A percentile compares a stretch with the other conserved stretches of the same genome.
Conservation (phyloP, 148 eudicot genomes). For the Limonium bicolor region DNA sequence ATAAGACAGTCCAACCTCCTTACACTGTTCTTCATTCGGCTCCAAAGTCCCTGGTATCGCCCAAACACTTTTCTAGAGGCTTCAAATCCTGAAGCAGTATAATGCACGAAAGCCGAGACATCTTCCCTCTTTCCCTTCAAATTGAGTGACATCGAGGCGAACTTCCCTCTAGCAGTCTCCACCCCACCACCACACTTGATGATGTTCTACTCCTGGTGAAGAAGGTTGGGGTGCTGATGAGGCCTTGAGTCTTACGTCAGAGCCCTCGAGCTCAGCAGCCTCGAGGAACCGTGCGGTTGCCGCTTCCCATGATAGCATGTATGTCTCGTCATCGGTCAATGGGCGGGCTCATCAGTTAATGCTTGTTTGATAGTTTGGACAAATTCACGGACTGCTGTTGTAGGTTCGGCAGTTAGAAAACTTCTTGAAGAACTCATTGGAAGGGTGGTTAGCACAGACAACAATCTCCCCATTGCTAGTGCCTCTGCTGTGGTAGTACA, state of each 20-base stretch:
- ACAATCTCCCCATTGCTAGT: slow-evolving; percentile 95
- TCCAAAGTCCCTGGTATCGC: slow-evolving; percentile 31
- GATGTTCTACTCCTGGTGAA: slow-evolving; percentile 13
- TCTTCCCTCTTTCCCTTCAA: slow-evolving; percentile 46
- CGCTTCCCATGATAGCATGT: slow-evolving; percentile 85
- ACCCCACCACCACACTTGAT: slow-evolving; percentile 5
- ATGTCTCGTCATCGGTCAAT: slow-evolving; percentile 44
- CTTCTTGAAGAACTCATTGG: slow-evolving; percentile 91
- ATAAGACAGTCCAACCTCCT: slow-evolving; percentile 45
- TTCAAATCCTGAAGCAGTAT: slow-evolving; percentile 33
- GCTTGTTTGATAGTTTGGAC: slow-evolving; percentile 47
- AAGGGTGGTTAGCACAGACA: slow-evolving; percentile 82
- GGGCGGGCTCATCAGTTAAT: slow-evolving; percentile 53
- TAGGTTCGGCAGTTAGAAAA: slow-evolving; percentile 74
- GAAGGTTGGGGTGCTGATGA: slow-evolving; percentile 8
- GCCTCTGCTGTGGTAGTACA: slow-evolving; percentile 99
- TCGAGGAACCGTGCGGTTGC: slow-evolving; percentile 65
- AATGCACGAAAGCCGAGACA: slow-evolving; percentile 61
- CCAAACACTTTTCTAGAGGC: slow-evolving; percentile 23
- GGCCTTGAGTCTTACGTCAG: slow-evolving; percentile 9
- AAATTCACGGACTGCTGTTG: slow-evolving; percentile 39
- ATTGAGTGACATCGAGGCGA: slow-evolving; percentile 42
- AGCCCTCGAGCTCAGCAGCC: slow-evolving; percentile 40
- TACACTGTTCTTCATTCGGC: slow-evolving; percentile 53
- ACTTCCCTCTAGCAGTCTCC: slow-evolving; percentile 23